Evolutionary conservation across 352 stramenopile species (phyloP).

Genomic region (Pythium scleroteichum): DNA sequence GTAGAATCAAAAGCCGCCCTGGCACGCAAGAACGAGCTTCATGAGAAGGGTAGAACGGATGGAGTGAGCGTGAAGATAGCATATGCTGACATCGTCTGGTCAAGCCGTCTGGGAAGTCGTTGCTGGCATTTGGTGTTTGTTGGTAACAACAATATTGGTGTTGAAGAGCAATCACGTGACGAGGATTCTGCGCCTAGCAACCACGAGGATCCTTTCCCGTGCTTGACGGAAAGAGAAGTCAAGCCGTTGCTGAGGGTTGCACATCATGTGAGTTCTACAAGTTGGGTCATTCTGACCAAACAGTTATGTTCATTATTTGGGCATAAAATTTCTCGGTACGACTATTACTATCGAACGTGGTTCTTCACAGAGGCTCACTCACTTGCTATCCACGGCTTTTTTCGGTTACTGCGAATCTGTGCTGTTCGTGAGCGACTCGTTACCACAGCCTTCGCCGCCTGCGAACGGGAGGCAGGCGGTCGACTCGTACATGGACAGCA

Average conservation of each 20-base stretch:
- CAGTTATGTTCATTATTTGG: too few species aligned
- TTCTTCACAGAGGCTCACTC: too few species aligned
- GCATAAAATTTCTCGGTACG: too few species aligned
- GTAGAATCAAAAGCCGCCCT: too few species aligned
- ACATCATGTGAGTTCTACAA: constrained; percentile 3
- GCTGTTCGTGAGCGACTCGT: not conserved
- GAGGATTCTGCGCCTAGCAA: constrained; percentile 17
- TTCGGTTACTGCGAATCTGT: not conserved
- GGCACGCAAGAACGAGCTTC: too few species aligned
- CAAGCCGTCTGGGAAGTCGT: constrained; percentile 16
- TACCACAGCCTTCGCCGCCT: constrained; percentile 14
- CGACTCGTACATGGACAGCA: constrained; percentile 15
- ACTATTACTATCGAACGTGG: too few species aligned
- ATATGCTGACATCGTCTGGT: too few species aligned
- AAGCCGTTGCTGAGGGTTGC: not conserved
- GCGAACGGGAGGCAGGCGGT: constrained; percentile 21
- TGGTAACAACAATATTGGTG: constrained; percentile 60
- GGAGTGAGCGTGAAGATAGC: too few species aligned
- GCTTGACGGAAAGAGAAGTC: constrained; percentile 25
- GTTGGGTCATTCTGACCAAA: too few species aligned
- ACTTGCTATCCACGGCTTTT: too few species aligned
- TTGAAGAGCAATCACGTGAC: constrained; percentile 40
- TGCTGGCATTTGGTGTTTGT: constrained; percentile 49
- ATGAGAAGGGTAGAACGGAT: too few species aligned
- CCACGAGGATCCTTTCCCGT: constrained; percentile 65